These are phyloP conservation scores for Nakazawaea ernobii DNA, from an alignment of 805 yeast genomes.

Conservation along the genomic window DNA sequence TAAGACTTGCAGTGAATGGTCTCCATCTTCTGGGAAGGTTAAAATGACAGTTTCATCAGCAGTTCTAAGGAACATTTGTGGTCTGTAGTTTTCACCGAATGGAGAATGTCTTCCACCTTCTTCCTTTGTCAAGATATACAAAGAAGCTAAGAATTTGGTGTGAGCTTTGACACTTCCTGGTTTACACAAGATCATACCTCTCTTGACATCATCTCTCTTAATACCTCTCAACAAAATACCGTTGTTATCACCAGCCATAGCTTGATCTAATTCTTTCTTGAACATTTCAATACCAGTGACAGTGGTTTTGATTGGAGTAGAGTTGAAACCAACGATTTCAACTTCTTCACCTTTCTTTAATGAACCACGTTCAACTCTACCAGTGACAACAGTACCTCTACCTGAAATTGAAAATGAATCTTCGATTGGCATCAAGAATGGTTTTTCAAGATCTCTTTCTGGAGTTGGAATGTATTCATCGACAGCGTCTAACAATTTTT, in stretches of 20 bases:
- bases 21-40: constrained; percentile 82
- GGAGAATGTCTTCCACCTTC: constrained; percentile 99
- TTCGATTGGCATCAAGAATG: constrained; percentile 96
- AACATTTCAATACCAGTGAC: constrained; percentile 99
- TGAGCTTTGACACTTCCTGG: constrained; percentile 90
- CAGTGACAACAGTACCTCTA: constrained; percentile 99
- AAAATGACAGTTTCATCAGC: constrained; percentile 90
- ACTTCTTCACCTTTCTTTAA: constrained; percentile 98
- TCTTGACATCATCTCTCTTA: constrained; percentile 91
- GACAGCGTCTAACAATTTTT: constrained; percentile 82
- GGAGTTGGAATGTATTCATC: constrained; percentile 97
- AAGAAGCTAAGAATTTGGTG: constrained; percentile 88
- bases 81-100: constrained; percentile 95
- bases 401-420: constrained; percentile 97
- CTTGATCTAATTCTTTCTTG: constrained; percentile 96
- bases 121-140: constrained; percentile 89
- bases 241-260: constrained; percentile 99
- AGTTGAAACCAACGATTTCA: constrained; percentile 91
- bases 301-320: constrained; percentile 82
- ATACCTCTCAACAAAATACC: constrained; percentile 97
- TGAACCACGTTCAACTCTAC: constrained; percentile 98
- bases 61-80: constrained; percentile 95
- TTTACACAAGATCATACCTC: constrained; percentile 97
- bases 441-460: constrained; percentile 88
- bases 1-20: constrained; percentile 84